phyloP scores from a whole-genome alignment of 139 green algal genomes.

The Desmodesmus armatus region DNA sequence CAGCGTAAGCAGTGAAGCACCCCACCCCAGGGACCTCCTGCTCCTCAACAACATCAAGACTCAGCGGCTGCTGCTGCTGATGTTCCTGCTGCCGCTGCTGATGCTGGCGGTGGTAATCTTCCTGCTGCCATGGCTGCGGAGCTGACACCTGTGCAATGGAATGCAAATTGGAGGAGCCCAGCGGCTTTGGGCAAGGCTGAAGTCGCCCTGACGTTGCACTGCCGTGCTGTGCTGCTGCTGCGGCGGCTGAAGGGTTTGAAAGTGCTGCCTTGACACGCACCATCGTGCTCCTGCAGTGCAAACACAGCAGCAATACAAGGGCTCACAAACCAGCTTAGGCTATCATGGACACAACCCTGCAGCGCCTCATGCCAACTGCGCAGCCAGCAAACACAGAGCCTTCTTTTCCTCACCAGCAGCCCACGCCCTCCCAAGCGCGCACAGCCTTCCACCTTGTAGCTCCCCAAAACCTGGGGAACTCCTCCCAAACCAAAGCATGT shows the following conservation, averaged over 20 bases:
- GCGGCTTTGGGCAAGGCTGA: too few relatives aligned
- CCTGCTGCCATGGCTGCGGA: too few relatives aligned
- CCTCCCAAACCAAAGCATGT: too few relatives aligned
- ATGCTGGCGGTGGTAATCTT: not conserved
- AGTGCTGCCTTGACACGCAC: constrained; percentile 4
- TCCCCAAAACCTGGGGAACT: too few relatives aligned
- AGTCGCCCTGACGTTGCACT: not conserved
- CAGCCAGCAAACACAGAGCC: not conserved
- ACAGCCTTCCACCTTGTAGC: too few relatives aligned
- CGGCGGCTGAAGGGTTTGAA: not conserved
- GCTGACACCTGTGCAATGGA: too few relatives aligned
- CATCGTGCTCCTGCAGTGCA: constrained; percentile 4
- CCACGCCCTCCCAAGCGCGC: too few relatives aligned
- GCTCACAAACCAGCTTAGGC: not conserved
- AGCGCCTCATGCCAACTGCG: not conserved
- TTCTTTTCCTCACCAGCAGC: not conserved
- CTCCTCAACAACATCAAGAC: constrained; percentile 61
- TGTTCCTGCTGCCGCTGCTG: constrained; percentile 21
- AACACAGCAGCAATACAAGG: not conserved
- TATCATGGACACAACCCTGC: not conserved
- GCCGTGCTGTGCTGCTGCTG: constrained; percentile 15
- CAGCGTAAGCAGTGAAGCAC: constrained; percentile 64
- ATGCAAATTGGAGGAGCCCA: too few relatives aligned
- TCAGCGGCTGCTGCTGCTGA: constrained; percentile 14
- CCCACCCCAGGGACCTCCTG: constrained; percentile 59